Evolutionary conservation across 2,329 filamentous ascomycete genomes (phyloP).

Genomic region (Reticulascus tulasneorum): DNA sequence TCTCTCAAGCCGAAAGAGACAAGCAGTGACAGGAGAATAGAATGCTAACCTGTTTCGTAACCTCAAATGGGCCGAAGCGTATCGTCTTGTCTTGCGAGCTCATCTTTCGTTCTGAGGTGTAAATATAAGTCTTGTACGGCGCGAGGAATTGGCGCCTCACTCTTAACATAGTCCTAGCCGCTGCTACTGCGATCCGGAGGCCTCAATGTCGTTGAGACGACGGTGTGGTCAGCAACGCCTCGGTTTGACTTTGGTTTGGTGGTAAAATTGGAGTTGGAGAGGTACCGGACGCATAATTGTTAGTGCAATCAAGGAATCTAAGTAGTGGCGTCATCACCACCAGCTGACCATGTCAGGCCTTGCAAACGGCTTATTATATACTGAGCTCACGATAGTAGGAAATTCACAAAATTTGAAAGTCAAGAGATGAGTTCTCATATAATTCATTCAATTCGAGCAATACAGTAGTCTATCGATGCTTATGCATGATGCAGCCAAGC

Average conservation of each 20-base stretch:
- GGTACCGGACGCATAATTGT: conserved; percentile 5
- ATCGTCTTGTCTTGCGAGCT: conserved; percentile 33
- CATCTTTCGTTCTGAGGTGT: conserved; percentile 18
- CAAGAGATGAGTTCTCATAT: too few species aligned
- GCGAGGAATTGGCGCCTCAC: too few species aligned
- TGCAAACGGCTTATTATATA: too few species aligned
- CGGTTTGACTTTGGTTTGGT: not conserved
- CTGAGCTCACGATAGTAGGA: too few species aligned
- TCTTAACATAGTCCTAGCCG: conserved; percentile 6
- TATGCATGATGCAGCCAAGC: too few species aligned
- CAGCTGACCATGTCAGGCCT: too few species aligned
- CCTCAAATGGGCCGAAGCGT: conserved; percentile 72
- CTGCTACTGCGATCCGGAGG: not conserved
- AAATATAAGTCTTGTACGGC: conserved; percentile 1
- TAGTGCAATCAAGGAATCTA: conserved; percentile 1
- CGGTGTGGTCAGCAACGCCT: not conserved
- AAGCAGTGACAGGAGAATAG: too few species aligned
- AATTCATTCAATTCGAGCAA: too few species aligned
- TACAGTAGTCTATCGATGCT: too few species aligned
- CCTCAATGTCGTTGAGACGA: not conserved
- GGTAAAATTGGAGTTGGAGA: conserved; percentile 4
- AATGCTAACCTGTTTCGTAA: conserved; percentile 70
- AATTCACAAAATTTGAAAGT: too few species aligned
- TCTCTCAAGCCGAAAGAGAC: too few species aligned
- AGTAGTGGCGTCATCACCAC: conserved; percentile 12